These are phyloP conservation scores for Podosphaera fusca DNA, from an alignment of 2,329 filamentous ascomycete species.

Conservation along the genomic window DNA sequence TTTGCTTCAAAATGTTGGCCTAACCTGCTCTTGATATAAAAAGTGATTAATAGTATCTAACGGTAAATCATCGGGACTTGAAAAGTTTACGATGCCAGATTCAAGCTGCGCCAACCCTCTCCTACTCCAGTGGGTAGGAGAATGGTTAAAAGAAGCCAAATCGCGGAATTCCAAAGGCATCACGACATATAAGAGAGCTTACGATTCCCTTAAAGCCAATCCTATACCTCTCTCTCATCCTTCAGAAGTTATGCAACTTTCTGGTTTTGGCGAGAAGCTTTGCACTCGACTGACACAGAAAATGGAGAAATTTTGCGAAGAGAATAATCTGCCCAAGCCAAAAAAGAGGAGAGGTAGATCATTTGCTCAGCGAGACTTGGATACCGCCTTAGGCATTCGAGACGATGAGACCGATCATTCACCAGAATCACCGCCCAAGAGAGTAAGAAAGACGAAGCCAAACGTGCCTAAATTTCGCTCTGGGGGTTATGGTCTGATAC, in stretches of 20 bases:
- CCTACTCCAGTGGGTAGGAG: slow-evolving; percentile 49
- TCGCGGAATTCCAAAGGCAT: slow-evolving; percentile 48
- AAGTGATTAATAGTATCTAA: too few species aligned
- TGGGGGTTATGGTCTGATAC: slow-evolving; percentile 48
- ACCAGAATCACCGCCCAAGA: slow-evolving; percentile 24
- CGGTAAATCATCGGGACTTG: background rate
- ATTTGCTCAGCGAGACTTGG: slow-evolving; percentile 1
- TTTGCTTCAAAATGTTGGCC: too few species aligned
- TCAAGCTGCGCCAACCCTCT: slow-evolving; percentile 33
- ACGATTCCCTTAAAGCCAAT: slow-evolving; percentile 53
- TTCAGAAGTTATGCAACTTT: slow-evolving; percentile 47
- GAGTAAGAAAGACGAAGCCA: slow-evolving; percentile 31
- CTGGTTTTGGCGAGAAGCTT: slow-evolving; percentile 49
- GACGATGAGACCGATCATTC: slow-evolving; percentile 5
- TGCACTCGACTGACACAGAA: slow-evolving; percentile 44
- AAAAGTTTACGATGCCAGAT: slow-evolving; percentile 5
- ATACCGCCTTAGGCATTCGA: slow-evolving; percentile 1
- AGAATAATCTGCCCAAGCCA: slow-evolving; percentile 47
- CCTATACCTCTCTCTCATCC: slow-evolving; percentile 44
- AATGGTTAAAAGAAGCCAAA: slow-evolving; percentile 49
- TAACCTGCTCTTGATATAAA: too few species aligned
- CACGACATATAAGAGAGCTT: slow-evolving; percentile 52
- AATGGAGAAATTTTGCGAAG: slow-evolving; percentile 34
- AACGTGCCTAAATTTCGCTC: slow-evolving; percentile 55
- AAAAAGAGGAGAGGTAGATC: slow-evolving; percentile 25